Evolutionary conservation across 208 protist species (phyloP), one percentile per base, ranked within the genome.

Genomic region (Borovskyia barvae): DNA sequence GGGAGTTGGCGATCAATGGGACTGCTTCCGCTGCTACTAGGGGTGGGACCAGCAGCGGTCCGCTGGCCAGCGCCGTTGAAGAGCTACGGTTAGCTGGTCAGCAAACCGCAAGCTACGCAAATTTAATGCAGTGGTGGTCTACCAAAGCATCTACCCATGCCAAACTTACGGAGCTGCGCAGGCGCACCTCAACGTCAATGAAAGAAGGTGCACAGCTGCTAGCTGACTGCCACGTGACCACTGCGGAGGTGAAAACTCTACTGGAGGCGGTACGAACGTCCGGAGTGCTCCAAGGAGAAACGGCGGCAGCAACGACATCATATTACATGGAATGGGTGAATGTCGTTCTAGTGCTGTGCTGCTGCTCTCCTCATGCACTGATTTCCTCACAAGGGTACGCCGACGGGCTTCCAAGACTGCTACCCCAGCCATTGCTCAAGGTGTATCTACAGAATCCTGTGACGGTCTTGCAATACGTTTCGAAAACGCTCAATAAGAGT

Each of bases 1-100:
- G 53, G 54, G 63, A 70, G 39, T 39, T 57, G 4, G 63, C 63
- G 22, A 12, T 70, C 22, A 55, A 70, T 32, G 45, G 40, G n/a
- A 39, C 32, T 25, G 43, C 47, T 58, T 22, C 52, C 1, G 26
- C 24, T n/a, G n/a, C n/a, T n/a, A n/a, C n/a, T n/a, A n/a, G n/a
- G n/a, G n/a, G n/a, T n/a, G n/a, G 14, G 3, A 17, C 28, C 36
- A 32, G 19, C 36, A 51, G 6, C 47, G 26, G 19, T 6, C 19
- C 51, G 12, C 24, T 59, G 22, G 36, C 19, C 3, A 56, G 24
- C 15, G 56, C 51, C 9, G 40, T 49, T 32, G 20, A 32, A 20
- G 26, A 65, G 35, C 54, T 66, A 29, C 42, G 28, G 29, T 17
- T 37, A 11, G 41, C 26, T 6, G 48, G 48, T 5, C 53, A 48